Percentiles rank a stretch among this genome's conserved stretches.
Conservation (phyloP, 306 rosid genomes). For the Sindora glabra region DNA sequence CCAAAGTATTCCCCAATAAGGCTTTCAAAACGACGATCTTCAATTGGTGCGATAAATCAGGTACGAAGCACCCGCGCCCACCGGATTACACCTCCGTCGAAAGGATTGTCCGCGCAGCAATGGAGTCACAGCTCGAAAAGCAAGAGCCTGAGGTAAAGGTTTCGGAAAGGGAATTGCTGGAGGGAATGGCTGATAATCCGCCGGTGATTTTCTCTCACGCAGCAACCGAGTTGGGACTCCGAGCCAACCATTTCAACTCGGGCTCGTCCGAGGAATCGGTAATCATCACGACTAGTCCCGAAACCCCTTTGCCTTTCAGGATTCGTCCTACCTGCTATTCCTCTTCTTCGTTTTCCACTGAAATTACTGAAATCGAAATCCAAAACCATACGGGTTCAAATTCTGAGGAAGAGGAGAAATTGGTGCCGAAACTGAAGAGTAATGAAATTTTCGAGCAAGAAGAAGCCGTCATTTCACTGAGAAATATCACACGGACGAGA, state of each 20-base stretch:
- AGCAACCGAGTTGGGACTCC: constrained; percentile 66
- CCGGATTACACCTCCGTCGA: constrained; percentile 52
- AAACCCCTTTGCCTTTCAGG: constrained; percentile 57
- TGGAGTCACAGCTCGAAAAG: constrained; percentile 14
- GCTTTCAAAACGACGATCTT: constrained; percentile 52
- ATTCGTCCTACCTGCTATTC: constrained; percentile 65
- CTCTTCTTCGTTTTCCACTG: constrained; percentile 53
- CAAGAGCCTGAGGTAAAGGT: too few species aligned
- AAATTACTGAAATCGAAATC: constrained; percentile 28
- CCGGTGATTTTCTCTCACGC: constrained; percentile 69
- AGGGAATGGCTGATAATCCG: constrained; percentile 58
- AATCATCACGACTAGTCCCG: constrained; percentile 29
- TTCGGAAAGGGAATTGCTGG: constrained; percentile 64
- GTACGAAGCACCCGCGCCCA: constrained; percentile 22
- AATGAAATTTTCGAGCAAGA: constrained; percentile 60
- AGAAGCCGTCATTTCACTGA: constrained; percentile 44
- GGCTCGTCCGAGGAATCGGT: constrained; percentile 54
- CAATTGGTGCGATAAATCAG: constrained; percentile 54
- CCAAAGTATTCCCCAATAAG: constrained; percentile 48
- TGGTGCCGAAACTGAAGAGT: constrained; percentile 43
- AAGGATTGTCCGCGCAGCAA: constrained; percentile 16
- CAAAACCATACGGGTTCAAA: constrained; percentile 23
- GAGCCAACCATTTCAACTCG: constrained; percentile 41
- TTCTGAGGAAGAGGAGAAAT: constrained; percentile 38
- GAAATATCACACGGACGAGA: constrained; percentile 49